Percentiles rank a stretch among this genome's conserved stretches.
Evolutionary conservation across 805 yeast species (phyloP).

Genomic region (Hanseniaspora valbyensis): DNA sequence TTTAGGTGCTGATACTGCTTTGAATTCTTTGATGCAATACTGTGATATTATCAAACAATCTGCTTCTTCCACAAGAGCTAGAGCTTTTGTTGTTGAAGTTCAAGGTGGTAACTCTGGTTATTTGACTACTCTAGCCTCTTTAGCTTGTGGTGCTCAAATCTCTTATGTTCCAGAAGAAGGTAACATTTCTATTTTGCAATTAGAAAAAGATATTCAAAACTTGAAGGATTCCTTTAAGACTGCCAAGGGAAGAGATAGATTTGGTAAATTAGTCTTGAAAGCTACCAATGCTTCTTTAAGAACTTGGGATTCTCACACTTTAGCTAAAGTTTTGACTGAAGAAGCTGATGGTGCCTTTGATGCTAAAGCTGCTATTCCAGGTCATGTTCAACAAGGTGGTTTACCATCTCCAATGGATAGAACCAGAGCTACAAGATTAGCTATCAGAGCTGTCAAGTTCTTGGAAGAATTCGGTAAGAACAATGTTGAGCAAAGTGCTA

Average conservation of each 20-base stretch:
- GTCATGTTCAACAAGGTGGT: conserved; percentile 97
- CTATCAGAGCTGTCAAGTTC: conserved; percentile 58
- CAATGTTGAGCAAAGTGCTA: conserved; percentile 21
- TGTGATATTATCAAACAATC: conserved; percentile 92
- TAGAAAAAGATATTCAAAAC: conserved; percentile 54
- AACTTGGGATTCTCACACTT: conserved; percentile 66
- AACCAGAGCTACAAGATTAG: conserved; percentile 73
- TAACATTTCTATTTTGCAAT: conserved; percentile 40
- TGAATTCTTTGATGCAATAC: conserved; percentile 79
- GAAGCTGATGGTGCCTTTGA: conserved; percentile 71
- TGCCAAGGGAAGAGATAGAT: conserved; percentile 53
- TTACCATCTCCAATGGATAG: conserved; percentile 91
- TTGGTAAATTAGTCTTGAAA: conserved; percentile 59
- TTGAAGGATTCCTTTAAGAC: conserved; percentile 48
- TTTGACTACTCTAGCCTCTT: conserved; percentile 74
- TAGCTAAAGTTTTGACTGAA: conserved; percentile 73
- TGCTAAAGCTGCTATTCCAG: conserved; percentile 91
- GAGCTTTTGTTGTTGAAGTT: conserved; percentile 93
- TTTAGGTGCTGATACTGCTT: conserved; percentile 88
- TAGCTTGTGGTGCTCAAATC: conserved; percentile 79
- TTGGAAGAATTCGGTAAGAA: conserved; percentile 36
- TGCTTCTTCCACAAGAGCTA: conserved; percentile 85
- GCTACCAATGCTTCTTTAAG: conserved; percentile 59
- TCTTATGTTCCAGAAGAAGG: conserved; percentile 70
- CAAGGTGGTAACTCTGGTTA: conserved; percentile 97